A percentile compares a stretch with the other conserved stretches of the same genome.
Conservation (phyloP, 257 asterid species). For the Mitragyna speciosa region DNA sequence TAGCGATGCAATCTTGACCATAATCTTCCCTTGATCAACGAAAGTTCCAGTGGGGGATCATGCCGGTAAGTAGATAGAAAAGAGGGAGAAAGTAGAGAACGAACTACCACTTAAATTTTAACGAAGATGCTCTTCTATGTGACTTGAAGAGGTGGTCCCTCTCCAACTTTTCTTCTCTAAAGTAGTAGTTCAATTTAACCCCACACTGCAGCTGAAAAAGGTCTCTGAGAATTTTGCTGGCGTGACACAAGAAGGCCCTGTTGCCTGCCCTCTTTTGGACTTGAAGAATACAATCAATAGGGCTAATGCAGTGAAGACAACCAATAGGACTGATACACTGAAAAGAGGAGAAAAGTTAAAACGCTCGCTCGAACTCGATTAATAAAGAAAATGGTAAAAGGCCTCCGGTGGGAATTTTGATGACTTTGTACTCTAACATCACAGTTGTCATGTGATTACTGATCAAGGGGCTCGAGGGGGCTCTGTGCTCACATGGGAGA, state of each 20-base stretch:
- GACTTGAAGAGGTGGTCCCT: neutral
- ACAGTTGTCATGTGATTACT: neutral
- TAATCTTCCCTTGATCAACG: neutral
- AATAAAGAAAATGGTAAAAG: neutral
- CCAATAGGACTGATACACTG: neutral
- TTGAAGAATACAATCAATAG: conserved; percentile 12
- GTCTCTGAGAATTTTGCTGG: conserved; percentile 15
- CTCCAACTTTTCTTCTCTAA: neutral
- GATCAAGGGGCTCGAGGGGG: neutral
- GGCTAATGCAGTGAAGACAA: conserved; percentile 3
- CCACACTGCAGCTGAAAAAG: neutral
- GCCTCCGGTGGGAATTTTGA: neutral
- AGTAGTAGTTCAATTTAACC: too few species aligned
- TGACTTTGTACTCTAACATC: neutral
- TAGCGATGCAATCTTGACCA: neutral
- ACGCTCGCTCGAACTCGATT: neutral
- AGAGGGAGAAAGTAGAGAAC: too few species aligned
- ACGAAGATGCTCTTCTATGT: conserved; percentile 25
- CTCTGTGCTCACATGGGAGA: conserved; percentile 12
- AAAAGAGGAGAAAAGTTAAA: neutral
- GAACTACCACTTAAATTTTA: neutral
- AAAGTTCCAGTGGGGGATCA: neutral
- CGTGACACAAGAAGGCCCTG: neutral
- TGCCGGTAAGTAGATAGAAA: too few species aligned
- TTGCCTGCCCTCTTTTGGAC: conserved; percentile 5